Percentiles rank a stretch among this genome's conserved stretches.
Conservation (phyloP, 2,329 filamentous ascomycete genomes). For the Ilyonectria mors-panacis region DNA sequence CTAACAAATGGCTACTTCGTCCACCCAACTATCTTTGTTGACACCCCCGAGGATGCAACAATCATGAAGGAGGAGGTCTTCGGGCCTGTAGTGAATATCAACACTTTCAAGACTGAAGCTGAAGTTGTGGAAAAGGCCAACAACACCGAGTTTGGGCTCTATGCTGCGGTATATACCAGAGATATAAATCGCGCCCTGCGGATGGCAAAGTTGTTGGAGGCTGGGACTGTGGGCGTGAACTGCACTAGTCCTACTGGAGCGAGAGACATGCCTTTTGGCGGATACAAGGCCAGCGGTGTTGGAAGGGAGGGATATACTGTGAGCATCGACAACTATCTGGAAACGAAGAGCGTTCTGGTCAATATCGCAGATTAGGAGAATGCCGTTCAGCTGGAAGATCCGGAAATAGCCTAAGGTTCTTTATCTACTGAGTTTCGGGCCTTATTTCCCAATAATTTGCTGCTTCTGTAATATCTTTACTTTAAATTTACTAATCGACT, state of each 20-base stretch:
- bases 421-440: too few species aligned
- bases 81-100: conserved; percentile 73
- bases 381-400: too few species aligned
- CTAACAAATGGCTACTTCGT: conserved; percentile 30
- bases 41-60: conserved; percentile 49
- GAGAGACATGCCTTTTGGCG: conserved; percentile 32
- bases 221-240: conserved; percentile 73
- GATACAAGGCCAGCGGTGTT: conserved; percentile 31
- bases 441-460: too few species aligned
- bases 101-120: conserved; percentile 55
- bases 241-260: conserved; percentile 48
- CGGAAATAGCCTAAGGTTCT: too few species aligned
- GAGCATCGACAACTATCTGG: conserved; percentile 39
- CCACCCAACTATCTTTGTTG: conserved; percentile 32
- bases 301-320: conserved; percentile 28
- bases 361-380: too few species aligned
- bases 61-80: conserved; percentile 75
- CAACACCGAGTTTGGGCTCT: conserved; percentile 68
- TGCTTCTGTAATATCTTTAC: too few species aligned
- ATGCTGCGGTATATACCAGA: conserved; percentile 69
- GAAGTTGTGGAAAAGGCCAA: conserved; percentile 53
- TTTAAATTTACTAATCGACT: too few species aligned
- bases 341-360: conserved; percentile 18
- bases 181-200: conserved; percentile 63
- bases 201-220: conserved; percentile 67